A percentile compares a stretch with the other conserved stretches of the same genome.
Conservation (phyloP, 2,329 filamentous ascomycete genomes). For the Apiospora marii region DNA sequence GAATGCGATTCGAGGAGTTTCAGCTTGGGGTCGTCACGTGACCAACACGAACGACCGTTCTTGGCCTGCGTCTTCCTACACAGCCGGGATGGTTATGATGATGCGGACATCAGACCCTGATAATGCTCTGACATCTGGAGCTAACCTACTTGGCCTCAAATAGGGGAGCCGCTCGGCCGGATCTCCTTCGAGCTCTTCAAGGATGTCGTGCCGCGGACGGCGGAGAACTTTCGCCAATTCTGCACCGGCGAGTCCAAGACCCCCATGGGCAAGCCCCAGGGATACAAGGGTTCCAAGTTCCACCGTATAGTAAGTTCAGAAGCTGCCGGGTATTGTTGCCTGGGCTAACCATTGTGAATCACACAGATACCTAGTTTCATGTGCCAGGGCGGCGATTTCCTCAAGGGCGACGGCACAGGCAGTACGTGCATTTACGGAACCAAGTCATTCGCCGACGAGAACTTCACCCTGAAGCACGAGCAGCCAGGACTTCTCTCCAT, state of each 20-base stretch:
- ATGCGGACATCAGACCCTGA: neutral
- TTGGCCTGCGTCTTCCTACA: neutral
- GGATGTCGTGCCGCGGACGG: slow-evolving; percentile 83
- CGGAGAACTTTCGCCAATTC: slow-evolving; percentile 97
- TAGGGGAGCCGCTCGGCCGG: slow-evolving; percentile 85
- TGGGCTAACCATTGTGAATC: neutral
- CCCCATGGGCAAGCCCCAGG: slow-evolving; percentile 77
- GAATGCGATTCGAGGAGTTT: slow-evolving; percentile 2
- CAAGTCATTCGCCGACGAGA: slow-evolving; percentile 88
- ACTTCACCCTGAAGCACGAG: slow-evolving; percentile 83
- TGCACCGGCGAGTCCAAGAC: slow-evolving; percentile 94
- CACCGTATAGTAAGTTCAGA: slow-evolving; percentile 80
- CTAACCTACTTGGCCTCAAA: slow-evolving; percentile 20
- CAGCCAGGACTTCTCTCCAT: slow-evolving; percentile 85
- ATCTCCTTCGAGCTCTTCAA: slow-evolving; percentile 92
- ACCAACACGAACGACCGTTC: neutral
- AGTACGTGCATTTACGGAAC: slow-evolving; percentile 88
- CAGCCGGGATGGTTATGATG: neutral
- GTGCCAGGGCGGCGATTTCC: slow-evolving; percentile 96
- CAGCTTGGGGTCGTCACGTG: slow-evolving; percentile 16
- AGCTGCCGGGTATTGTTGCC: neutral
- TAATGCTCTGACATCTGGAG: slow-evolving; percentile 22
- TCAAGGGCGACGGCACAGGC: slow-evolving; percentile 92
- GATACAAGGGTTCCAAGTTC: slow-evolving; percentile 95
- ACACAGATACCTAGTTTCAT: slow-evolving; percentile 91